These are phyloP conservation scores for Trichoderma polysporum DNA, from an alignment of 2,329 filamentous ascomycete genomes.

Conservation along the genomic window DNA sequence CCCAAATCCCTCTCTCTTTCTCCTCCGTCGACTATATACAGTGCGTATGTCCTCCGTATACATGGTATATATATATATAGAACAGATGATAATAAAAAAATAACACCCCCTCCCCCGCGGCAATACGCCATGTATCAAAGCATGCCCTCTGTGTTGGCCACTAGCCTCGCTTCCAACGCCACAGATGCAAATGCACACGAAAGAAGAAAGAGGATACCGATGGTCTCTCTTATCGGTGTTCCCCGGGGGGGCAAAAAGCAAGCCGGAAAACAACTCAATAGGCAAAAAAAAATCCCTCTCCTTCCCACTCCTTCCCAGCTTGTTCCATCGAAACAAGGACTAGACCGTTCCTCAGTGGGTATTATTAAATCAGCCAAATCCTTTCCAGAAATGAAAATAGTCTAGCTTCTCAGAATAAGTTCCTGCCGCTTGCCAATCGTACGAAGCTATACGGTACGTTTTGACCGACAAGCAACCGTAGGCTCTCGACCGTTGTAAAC, in stretches of 20 bases:
- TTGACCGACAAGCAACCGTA: slow-evolving; percentile 76
- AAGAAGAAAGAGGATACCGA: not conserved
- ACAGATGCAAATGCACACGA: slow-evolving; percentile 14
- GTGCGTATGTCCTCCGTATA: not conserved
- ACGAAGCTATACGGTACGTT: slow-evolving; percentile 90
- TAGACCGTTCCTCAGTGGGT: slow-evolving; percentile 3
- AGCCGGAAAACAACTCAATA: not conserved
- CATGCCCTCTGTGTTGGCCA: slow-evolving; percentile 11
- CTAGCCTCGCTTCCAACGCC: slow-evolving; percentile 15
- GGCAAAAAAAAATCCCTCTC: not conserved
- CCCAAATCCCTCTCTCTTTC: not conserved
- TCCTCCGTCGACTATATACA: slow-evolving; percentile 3
- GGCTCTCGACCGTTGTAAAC: slow-evolving; percentile 80
- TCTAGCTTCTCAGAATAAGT: slow-evolving; percentile 41
- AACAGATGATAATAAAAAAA: not conserved
- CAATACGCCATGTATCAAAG: not conserved
- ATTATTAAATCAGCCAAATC: slow-evolving; percentile 15
- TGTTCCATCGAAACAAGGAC: not conserved
- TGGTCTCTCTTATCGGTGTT: not conserved
- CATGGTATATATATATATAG: slow-evolving; percentile 5
- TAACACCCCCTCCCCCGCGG: not conserved
- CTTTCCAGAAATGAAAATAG: not conserved
- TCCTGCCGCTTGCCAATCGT: slow-evolving; percentile 61
- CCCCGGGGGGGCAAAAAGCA: not conserved
- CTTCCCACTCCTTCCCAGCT: not conserved